Evolutionary conservation across 257 asterid species (phyloP).

Genomic region (Marsdenia floribunda): DNA sequence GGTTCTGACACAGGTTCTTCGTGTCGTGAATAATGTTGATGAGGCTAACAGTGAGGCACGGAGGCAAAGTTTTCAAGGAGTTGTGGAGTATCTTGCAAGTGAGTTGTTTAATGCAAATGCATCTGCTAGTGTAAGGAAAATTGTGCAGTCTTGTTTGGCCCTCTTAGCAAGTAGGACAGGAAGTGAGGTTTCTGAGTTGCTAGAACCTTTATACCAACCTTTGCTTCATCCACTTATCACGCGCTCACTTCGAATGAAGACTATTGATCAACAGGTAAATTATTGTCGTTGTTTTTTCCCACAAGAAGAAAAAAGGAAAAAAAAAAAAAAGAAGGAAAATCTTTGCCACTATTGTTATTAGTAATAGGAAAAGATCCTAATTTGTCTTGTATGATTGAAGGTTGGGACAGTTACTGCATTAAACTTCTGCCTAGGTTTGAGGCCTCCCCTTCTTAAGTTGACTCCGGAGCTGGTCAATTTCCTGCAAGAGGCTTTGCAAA

Average conservation of each 20-base stretch:
- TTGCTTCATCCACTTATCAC: constrained; percentile 89
- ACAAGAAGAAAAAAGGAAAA: no score
- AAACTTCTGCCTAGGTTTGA: constrained; percentile 94
- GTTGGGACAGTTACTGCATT: constrained; percentile 97
- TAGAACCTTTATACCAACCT: constrained; percentile 89
- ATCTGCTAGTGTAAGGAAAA: constrained; percentile 80
- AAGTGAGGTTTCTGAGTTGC: constrained; percentile 98
- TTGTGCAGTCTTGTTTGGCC: constrained; percentile 96
- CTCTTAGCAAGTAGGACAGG: constrained; percentile 99
- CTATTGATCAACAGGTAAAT: constrained; percentile 94
- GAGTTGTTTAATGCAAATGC: constrained; percentile 88
- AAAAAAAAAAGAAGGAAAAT: no score
- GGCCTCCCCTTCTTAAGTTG: constrained; percentile 97
- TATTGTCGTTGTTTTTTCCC: constrained; percentile 6
- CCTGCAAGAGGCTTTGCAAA: constrained; percentile 97
- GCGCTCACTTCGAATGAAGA: constrained; percentile 89
- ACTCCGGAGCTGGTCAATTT: constrained; percentile 87
- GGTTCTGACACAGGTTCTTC: constrained; percentile 95
- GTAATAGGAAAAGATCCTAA: constrained; percentile 8
- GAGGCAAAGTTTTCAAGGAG: constrained; percentile 90
- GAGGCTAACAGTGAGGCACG: constrained; percentile 97
- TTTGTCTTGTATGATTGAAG: constrained; percentile 35
- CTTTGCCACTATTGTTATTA: neutral
- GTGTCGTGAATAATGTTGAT: constrained; percentile 95
- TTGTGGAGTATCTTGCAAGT: constrained; percentile 88